Evolutionary conservation across 1,284 basidiomycete genomes (phyloP), one percentile per base, ranked within the genome.

Genomic region (Ceratobasidium sp.): DNA sequence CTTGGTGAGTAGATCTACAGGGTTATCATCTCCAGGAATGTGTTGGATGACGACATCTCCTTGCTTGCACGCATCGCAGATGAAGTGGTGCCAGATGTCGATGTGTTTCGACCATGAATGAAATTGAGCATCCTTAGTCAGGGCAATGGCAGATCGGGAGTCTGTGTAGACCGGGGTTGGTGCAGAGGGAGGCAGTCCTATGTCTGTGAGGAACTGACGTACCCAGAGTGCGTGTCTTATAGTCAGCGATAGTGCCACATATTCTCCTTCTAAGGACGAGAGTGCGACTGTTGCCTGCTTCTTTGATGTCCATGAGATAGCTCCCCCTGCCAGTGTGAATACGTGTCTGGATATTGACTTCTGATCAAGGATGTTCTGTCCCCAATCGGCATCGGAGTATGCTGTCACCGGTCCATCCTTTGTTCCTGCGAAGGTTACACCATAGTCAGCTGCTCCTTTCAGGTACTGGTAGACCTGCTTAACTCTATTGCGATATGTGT

Each of bases 1-100:
- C 63, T 84, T 85, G 3, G 83, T 85, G 54, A 84, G 75, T 12
- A 83, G 77, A 76, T 84, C 81, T 5, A 83, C 81, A 6, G 78
- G 30, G 58, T 82, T 82, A 0, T 81, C 77, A 0, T 74, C 61
- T 0, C 79, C 78, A 0, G 76, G 71, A 30, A 80, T 73, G 56
- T 81, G 79, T n/a, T n/a, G 16, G 4, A 83, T 38, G 0, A 60
- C 14, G 33, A 85, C 76, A 0, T 78, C 66, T 6, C 77, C 76
- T 0, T 73, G 53, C 0, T 77, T 74, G 0, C 84, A 78, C 0
- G 62, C 61, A 48, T 85, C 81, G 0, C 82, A 78, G n/a, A 85
- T 77, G 46, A 78, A 82, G 62, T 85, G 83, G 64, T 81, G 77
- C 0, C 73, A 72, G 18, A 84, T 77, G 53, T 83, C 78, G 40